Evolutionary conservation across 2,329 filamentous ascomycete genomes (phyloP).

Genomic region (Microdochium bolleyi): DNA sequence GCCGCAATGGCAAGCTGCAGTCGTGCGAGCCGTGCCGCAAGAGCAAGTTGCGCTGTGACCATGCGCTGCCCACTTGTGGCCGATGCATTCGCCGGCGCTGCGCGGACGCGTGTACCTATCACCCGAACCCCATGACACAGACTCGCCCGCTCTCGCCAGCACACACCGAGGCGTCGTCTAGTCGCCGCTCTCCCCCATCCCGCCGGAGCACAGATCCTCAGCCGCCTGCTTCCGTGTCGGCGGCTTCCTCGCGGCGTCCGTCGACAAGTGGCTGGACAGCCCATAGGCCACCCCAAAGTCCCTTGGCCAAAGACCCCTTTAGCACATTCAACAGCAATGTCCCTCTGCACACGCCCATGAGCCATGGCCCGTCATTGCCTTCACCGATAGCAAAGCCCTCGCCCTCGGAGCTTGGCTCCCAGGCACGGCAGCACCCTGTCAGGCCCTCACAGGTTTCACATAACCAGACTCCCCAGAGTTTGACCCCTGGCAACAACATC

Average conservation of each 20-base stretch:
- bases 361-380: neutral
- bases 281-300: neutral
- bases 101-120: constrained; percentile 21
- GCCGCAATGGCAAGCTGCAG: constrained; percentile 26
- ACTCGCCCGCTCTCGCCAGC: constrained; percentile 7
- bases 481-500: constrained; percentile 11
- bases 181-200: neutral
- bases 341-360: neutral
- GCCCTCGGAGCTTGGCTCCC: neutral
- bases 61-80: constrained; percentile 22
- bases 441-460: neutral
- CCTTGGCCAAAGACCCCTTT: neutral
- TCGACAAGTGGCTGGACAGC: neutral
- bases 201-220: neutral
- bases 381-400: neutral
- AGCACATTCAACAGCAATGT: neutral
- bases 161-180: too few species aligned
- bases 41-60: constrained; percentile 23
- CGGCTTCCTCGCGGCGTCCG: constrained; percentile 9
- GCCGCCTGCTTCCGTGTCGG: too few species aligned
- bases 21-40: constrained; percentile 22
- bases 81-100: constrained; percentile 21
- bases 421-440: neutral
- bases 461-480: constrained; percentile 20
- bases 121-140: constrained; percentile 22